These are phyloP conservation scores for Exophiala sp. DNA, from an alignment of 2,329 filamentous ascomycete genomes.

Conservation along the genomic window DNA sequence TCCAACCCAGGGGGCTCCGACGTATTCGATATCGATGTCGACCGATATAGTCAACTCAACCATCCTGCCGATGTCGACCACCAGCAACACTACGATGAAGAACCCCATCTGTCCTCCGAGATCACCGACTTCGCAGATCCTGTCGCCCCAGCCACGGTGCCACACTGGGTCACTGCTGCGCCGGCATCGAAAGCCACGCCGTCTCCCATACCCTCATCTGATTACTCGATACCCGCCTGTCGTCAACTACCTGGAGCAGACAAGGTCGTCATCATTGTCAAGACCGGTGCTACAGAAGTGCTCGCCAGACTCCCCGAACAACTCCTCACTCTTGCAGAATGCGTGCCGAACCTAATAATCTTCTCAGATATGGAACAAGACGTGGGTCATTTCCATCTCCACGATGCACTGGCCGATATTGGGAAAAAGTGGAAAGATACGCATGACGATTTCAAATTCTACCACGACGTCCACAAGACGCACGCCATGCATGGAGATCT, in stretches of 20 bases:
- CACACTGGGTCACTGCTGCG: background rate
- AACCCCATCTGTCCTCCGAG: background rate
- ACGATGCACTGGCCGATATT: conserved; percentile 36
- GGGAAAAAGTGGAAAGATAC: conserved; percentile 40
- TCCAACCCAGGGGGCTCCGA: background rate
- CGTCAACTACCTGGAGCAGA: conserved; percentile 22
- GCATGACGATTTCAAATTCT: conserved; percentile 51
- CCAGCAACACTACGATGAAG: background rate
- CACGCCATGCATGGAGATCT: conserved; percentile 19
- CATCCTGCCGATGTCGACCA: background rate
- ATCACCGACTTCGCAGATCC: conserved; percentile 11
- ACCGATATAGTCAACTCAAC: background rate
- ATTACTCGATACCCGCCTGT: conserved; percentile 9
- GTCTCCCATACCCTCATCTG: background rate
- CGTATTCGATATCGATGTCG: conserved; percentile 10
- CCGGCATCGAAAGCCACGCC: background rate
- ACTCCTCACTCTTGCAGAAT: conserved; percentile 52
- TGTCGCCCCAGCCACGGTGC: background rate
- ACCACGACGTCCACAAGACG: conserved; percentile 24
- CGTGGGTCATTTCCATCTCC: conserved; percentile 32
- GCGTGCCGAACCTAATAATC: conserved; percentile 50
- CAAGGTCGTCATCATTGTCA: conserved; percentile 46
- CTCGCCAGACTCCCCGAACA: conserved; percentile 54
- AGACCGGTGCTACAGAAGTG: conserved; percentile 57
- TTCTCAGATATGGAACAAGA: conserved; percentile 35